Evolutionary conservation across 2,329 filamentous ascomycete species (phyloP), one percentile per base, ranked within the genome.

Genomic region (Pseudovirgaria hyperparasitica): DNA sequence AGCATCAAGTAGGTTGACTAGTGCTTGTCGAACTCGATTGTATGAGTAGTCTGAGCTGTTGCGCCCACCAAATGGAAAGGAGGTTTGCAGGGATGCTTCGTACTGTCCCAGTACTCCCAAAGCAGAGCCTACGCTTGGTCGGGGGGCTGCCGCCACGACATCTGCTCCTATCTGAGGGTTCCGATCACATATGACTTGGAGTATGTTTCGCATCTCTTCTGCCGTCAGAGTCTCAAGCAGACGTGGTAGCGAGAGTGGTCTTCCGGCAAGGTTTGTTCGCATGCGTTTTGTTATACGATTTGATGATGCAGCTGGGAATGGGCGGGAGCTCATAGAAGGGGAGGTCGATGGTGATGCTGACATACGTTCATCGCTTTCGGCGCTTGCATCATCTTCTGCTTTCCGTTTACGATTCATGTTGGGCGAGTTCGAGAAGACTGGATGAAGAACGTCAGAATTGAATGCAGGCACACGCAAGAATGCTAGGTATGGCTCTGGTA

Each of bases 221-320:
- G 76, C 77, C 46, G 92, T 82, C 23, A 98, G 72, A 1, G 90
- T 96, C 58, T 98, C 87, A 36, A 98, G 74, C n/a, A 98, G 70
- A 45, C 90, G 77, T 31, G 73, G 65, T 14, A 82, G 60, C 14
- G 73, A 58, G 24, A 82, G 62, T 24, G 76, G 72, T 33, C 74
- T 63, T 21, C 76, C 76, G 13, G 66, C 67, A 33, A 84, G 54
- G 41, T 92, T 85, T 40, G 76, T 71, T 32, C 73, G 68, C 38
- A 67, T 59, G 33, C 71, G 65, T 54, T 79, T 79, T 39, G 62
- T 78, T 49, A 81, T 82, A 26, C 72, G 65, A 37, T 77, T 62
- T 23, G 29, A 34, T 23, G 54, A 40, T 25, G 50, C 43, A 27
- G 47, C 48, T 28, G 71, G 62, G 16, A 92, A 70, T 30, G 74